Base-by-base conservation (phyloP, 768 basidiomycete genomes). In the Tricholoma sp. region DNA sequence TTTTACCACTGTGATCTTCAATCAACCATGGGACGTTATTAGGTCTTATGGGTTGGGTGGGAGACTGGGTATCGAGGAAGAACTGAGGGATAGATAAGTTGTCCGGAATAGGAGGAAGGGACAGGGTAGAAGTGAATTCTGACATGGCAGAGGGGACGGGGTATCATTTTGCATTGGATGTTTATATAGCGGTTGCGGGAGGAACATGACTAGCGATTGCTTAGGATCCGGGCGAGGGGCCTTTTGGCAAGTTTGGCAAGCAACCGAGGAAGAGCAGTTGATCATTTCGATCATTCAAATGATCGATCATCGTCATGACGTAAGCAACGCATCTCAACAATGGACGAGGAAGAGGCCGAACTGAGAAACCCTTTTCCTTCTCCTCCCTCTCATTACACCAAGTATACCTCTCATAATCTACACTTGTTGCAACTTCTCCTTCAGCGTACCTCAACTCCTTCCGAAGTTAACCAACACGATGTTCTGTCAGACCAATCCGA, bases 361-460 rank as follows among this genome's bases (percentile, higher is more conserved):
- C 76, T 92, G 47, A 82, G 87, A 64, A 92, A 91, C 71, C 91
- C 89, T 9, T 96, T 95, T 68, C 94, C 94, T 22, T 89, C 89
- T 4, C 93, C 93, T 0, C 91, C 93, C 0, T 88, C 88, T 12
- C 88, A 90, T 67, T 92, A 93, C 71, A 79, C 79, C 9, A 85
- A 84, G 56, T 94, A 91, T 69, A 86, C 91, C 0, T 60, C 80
- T 0, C 84, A 83, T 66, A 93, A 94, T 65, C 76, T 96, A 52
- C 76, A 77, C 7, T 79, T 93, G 4, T 79, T 94, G 27, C 70
- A 74, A 9, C 69, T 90, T 16, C 78, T 91, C 24, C 80, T 75
- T 57, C 79, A 86, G 60, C 83, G 84, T 29, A 67, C 74, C 2
- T 61, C 74, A 47, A 76, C 79, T 49, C 74, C 79, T 9, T 62